Percentiles rank a stretch among this genome's conserved stretches.
Conservation (phyloP, 1,139 yeast species). For the Geotrichum phurueaensis region DNA sequence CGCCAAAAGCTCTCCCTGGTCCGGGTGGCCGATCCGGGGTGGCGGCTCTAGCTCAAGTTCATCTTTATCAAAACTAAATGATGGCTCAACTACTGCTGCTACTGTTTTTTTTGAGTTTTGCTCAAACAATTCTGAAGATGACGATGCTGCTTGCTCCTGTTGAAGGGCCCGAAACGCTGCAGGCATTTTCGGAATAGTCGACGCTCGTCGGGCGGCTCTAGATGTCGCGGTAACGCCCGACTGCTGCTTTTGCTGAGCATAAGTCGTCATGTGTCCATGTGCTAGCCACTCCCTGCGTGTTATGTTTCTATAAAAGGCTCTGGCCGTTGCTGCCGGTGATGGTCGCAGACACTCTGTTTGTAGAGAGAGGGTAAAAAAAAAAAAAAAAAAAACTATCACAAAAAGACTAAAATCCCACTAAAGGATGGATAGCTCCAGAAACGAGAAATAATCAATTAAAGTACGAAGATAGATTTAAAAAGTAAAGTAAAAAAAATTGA, state of each 20-base stretch:
- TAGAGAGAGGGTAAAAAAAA: not conserved
- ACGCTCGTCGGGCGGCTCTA: not conserved
- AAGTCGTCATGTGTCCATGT: not conserved
- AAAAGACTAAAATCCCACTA: not conserved
- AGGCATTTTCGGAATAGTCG: conserved; percentile 4
- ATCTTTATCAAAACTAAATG: not conserved
- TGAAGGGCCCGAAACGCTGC: conserved; percentile 7
- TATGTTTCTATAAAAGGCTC: not conserved
- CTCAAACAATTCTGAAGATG: not conserved
- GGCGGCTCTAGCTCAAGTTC: not conserved
- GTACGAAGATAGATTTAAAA: no score
- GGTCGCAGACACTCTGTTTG: not conserved
- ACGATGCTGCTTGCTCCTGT: not conserved
- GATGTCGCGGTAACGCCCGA: not conserved
- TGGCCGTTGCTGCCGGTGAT: not conserved
- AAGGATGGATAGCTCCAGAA: no score
- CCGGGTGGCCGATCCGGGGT: not conserved
- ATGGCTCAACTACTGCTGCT: not conserved
- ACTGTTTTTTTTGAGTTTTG: not conserved
- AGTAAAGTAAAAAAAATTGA: no score
- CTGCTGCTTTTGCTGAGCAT: not conserved
- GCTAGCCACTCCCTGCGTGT: not conserved
- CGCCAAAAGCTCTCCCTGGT: not conserved
- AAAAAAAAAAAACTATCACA: no score
- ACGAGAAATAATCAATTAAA: no score